These are phyloP conservation scores for Pistacia atlantica DNA, from an alignment of 345 rosid genomes.

Conservation along the genomic window DNA sequence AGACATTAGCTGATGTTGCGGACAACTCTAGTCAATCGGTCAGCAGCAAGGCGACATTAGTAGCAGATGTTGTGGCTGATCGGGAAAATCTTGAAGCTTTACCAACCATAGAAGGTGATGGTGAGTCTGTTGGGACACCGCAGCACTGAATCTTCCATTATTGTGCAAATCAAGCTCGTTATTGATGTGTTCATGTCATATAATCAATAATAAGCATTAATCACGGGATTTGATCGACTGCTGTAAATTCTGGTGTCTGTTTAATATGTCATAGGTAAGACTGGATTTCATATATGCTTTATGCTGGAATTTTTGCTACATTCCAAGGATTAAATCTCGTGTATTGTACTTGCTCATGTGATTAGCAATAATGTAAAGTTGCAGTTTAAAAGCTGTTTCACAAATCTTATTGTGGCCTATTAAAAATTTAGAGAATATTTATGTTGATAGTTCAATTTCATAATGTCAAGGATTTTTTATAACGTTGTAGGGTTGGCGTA, in stretches of 20 bases:
- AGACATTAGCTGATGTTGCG: background rate
- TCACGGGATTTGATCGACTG: background rate
- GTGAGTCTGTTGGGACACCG: background rate
- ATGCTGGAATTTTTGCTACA: background rate
- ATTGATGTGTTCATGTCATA: background rate
- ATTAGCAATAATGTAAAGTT: background rate
- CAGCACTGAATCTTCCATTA: conserved; percentile 10
- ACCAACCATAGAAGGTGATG: conserved; percentile 11
- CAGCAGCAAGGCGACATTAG: conserved; percentile 19
- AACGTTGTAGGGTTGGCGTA: no score
- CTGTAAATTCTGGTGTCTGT: conserved; percentile 5
- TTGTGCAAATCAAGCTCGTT: background rate
- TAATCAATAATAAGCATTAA: background rate
- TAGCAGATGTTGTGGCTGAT: conserved; percentile 15
- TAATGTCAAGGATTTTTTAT: no score
- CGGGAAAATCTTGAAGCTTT: conserved; percentile 22
- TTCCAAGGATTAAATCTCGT: background rate
- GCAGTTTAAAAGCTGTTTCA: no score
- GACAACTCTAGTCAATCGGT: background rate
- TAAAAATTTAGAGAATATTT: no score
- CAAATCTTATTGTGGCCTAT: no score
- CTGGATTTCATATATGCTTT: background rate
- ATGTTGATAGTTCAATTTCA: no score
- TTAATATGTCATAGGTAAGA: background rate
- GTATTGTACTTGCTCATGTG: background rate